Base-by-base conservation (phyloP, 495 filamentous ascomycete genomes). In the Aspergillus cristatus region DNA sequence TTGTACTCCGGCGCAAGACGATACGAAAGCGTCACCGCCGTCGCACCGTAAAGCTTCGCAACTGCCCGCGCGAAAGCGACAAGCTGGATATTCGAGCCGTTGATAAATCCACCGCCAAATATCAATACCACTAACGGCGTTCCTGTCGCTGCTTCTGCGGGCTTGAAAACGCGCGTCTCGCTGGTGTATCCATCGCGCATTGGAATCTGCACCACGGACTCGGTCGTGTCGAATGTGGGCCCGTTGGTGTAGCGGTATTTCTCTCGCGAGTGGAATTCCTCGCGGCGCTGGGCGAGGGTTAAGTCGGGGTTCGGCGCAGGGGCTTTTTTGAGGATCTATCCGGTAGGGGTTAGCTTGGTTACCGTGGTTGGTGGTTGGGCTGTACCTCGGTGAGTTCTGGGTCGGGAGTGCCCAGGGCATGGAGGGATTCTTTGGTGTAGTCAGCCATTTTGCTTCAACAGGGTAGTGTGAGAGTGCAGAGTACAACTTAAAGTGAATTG, bases 1-100 rank as follows among this genome's bases (percentile, higher is more conserved):
- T 55, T 50, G 37, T 67, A 37, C 33, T 72, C 68, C 1, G 71
- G 70, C 1, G 65, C 63, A 3, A 70, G 53, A 16, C 68, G 60
- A 39, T 76, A 74, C 14, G 41, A 63, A 37, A 35, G 58, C 48
- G 14, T 60, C 38, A 40, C 49, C 46, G 32, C 66, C 49, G 34
- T 68, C 20, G 32, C 57, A 25, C 35, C 53, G 37, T 43, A 57
- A 40, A 37, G 55, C 46, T 30, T 39, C 28, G 37, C 66, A 47
- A 44, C 51, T 46, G 18, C 47, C 14, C 42, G 47, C 8, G 54
- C 60, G 40, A 60, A 52, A 22, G 52, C 35, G 14, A 55, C 53
- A 1, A 57, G 18, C 28, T 61, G 50, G 22, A 45, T 39, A 8
- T 50, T 52, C 0, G 42, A 51, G 7, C 70, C 70, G 32, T 66